Evolutionary conservation across 805 yeast species (phyloP).

Genomic region (Candida dajiaensis): DNA sequence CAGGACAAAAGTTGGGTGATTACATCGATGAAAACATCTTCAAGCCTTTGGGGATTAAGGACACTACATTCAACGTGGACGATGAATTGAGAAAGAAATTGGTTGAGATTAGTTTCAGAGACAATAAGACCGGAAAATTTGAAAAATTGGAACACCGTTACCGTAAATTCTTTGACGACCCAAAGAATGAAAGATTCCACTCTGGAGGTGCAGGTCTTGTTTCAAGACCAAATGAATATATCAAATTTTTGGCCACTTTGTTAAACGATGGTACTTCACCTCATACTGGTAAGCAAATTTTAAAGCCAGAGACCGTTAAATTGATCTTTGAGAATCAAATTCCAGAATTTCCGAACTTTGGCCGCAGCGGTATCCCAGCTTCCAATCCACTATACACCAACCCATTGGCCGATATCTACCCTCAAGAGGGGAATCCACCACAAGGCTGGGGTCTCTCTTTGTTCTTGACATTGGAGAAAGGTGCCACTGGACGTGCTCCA

Average conservation of each 20-base stretch:
- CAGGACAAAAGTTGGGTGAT: slow-evolving; percentile 25
- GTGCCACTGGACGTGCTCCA: slow-evolving; percentile 32
- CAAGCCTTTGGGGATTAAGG: slow-evolving; percentile 26
- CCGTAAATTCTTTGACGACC: slow-evolving; percentile 7
- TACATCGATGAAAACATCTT: slow-evolving; percentile 25
- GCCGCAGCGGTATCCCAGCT: slow-evolving; percentile 10
- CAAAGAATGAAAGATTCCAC: slow-evolving; percentile 13
- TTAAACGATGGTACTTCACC: slow-evolving; percentile 37
- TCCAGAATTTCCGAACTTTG: slow-evolving; percentile 23
- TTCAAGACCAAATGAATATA: slow-evolving; percentile 34
- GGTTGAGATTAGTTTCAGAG: slow-evolving; percentile 21
- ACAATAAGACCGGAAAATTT: slow-evolving; percentile 11
- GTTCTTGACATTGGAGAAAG: slow-evolving; percentile 19
- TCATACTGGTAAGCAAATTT: slow-evolving; percentile 26
- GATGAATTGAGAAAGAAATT: slow-evolving; percentile 14
- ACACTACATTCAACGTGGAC: slow-evolving; percentile 23
- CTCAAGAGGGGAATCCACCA: slow-evolving; percentile 20
- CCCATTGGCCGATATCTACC: slow-evolving; percentile 17
- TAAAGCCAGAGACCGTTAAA: slow-evolving; percentile 28
- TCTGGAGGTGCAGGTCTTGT: slow-evolving; percentile 41
- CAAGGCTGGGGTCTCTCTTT: slow-evolving; percentile 30
- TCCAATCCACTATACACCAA: slow-evolving; percentile 12
- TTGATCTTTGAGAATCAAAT: slow-evolving; percentile 24
- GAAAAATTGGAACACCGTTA: slow-evolving; percentile 9
- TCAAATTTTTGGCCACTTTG: slow-evolving; percentile 32